Conservation (phyloP, 495 filamentous ascomycete genomes). For the Hypoxylon fragiforme region DNA sequence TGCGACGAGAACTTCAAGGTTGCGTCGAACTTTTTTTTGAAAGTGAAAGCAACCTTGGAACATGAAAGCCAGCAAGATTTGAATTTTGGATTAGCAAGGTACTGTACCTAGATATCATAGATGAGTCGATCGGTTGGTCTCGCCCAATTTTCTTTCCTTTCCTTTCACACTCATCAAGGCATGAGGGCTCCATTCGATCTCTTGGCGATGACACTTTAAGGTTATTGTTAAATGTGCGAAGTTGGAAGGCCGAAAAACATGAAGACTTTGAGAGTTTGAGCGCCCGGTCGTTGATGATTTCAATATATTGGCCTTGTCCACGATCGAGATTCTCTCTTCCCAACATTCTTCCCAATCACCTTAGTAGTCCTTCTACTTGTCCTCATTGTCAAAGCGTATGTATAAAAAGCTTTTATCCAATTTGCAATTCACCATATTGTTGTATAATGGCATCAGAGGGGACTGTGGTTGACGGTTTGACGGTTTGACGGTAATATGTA, state of each 20-base stretch:
- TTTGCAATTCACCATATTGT: constrained; percentile 13
- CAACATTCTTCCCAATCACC: no score
- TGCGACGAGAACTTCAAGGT: neutral
- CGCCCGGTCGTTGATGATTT: no score
- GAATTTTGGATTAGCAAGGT: neutral
- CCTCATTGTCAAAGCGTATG: neutral
- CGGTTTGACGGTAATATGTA: constrained; percentile 23
- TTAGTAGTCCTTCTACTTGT: neutral
- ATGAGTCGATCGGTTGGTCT: constrained; percentile 27
- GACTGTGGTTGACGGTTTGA: neutral
- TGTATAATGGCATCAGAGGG: constrained; percentile 23
- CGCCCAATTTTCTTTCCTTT: constrained; percentile 18
- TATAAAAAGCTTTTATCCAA: neutral
- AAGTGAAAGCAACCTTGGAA: no score
- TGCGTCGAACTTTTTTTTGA: no score
- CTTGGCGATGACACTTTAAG: constrained; percentile 36
- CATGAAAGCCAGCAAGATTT: neutral
- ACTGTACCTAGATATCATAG: no score
- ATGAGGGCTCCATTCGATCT: constrained; percentile 31
- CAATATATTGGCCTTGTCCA: no score
- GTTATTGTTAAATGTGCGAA: constrained; percentile 37
- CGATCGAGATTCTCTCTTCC: no score
- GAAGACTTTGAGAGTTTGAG: constrained; percentile 7
- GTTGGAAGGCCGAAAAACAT: constrained; percentile 1
- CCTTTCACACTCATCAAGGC: constrained; percentile 16